Conservation (phyloP, 257 asterid genomes). For the Paraleonurus japonicus region DNA sequence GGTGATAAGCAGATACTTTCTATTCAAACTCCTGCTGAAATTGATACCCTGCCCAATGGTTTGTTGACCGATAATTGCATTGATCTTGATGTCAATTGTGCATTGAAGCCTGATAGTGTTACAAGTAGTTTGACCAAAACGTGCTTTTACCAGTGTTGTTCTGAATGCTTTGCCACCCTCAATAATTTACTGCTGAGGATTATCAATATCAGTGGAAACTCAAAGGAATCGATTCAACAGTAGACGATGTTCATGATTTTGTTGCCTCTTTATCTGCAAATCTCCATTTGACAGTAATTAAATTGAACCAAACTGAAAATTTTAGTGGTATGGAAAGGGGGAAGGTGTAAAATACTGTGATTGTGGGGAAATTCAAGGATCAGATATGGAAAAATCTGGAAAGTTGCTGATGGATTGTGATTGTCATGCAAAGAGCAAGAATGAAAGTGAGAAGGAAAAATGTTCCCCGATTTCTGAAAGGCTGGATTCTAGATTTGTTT, state of each 20-base stretch:
- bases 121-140: constrained; percentile 19
- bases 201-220: constrained; percentile 40
- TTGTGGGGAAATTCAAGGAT: constrained; percentile 24
- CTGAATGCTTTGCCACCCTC: constrained; percentile 61
- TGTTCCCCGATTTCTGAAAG: constrained; percentile 20
- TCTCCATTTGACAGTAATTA: constrained; percentile 59
- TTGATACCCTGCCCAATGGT: constrained; percentile 17
- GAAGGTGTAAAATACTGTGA: constrained; percentile 25
- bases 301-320: constrained; percentile 31
- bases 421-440: constrained; percentile 41
- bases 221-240: constrained; percentile 36
- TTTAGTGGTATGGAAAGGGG: constrained; percentile 15
- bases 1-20: constrained; percentile 29
- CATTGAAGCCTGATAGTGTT: neutral
- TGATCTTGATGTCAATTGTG: neutral
- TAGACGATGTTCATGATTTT: constrained; percentile 74
- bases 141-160: constrained; percentile 70
- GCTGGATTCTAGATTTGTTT: constrained; percentile 36
- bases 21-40: constrained; percentile 25
- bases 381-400: constrained; percentile 16
- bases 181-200: constrained; percentile 38
- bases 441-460: constrained; percentile 17
- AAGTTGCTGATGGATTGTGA: constrained; percentile 44
- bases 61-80: constrained; percentile 20
- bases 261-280: constrained; percentile 65